Percentiles rank a stretch among this genome's conserved stretches.
phyloP scores from a whole-genome alignment of 2,329 filamentous ascomycete species.

The Colletotrichum acutatum region DNA sequence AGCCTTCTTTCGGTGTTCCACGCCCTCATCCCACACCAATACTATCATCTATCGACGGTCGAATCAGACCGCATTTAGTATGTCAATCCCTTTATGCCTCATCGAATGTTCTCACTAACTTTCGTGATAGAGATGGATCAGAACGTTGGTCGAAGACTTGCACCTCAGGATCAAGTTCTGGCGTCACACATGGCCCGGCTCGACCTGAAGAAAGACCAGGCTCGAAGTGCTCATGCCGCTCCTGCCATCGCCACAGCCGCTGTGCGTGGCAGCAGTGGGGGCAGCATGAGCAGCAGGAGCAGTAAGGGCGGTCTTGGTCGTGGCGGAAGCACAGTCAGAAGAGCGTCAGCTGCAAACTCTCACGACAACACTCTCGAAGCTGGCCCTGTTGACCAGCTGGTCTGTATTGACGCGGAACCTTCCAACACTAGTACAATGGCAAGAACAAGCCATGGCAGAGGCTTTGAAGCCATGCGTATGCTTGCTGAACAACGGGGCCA shows the following conservation, averaged over 20 bases:
- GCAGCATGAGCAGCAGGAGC: too few species aligned
- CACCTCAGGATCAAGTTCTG: not conserved
- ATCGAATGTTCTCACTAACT: not conserved
- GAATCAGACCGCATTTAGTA: not conserved
- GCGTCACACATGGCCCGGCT: not conserved
- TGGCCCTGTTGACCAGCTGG: not conserved
- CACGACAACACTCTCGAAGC: rapidly evolving
- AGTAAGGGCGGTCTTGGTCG: not conserved
- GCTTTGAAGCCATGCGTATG: not conserved
- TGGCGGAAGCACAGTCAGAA: not conserved
- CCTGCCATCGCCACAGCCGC: not conserved
- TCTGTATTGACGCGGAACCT: not conserved
- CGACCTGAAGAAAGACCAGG: not conserved
- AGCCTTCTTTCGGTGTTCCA: too few species aligned
- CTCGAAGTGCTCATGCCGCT: not conserved
- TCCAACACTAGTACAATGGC: not conserved
- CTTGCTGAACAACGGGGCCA: not conserved
- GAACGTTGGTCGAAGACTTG: not conserved
- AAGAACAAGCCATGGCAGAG: not conserved
- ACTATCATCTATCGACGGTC: not conserved
- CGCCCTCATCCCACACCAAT: not conserved
- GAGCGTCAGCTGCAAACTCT: not conserved
- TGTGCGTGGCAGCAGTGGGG: not conserved
- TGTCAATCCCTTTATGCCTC: not conserved
- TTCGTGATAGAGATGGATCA: not conserved